Percentiles rank a stretch among this genome's conserved stretches.
Conservation (phyloP, 2,329 filamentous ascomycete genomes). For the Calonectria henricotiae region DNA sequence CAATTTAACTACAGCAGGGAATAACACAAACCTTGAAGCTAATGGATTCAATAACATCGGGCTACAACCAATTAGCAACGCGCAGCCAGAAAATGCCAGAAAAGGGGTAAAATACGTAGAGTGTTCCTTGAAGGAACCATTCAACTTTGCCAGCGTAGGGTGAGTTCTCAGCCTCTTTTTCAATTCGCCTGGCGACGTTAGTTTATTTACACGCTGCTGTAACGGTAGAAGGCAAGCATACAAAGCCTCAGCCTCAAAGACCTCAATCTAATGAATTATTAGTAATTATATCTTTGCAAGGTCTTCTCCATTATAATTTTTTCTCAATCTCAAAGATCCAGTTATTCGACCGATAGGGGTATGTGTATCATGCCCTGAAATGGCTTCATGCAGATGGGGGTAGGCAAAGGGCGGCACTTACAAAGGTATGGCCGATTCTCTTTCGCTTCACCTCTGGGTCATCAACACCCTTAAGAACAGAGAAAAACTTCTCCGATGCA, state of each 20-base stretch:
- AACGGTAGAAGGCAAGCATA: neutral
- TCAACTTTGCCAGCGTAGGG: conserved; percentile 82
- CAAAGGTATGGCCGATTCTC: conserved; percentile 82
- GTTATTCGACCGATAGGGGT: too few relatives aligned
- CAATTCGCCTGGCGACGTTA: conserved; percentile 67
- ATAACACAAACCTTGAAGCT: neutral
- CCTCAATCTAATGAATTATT: conserved; percentile 60
- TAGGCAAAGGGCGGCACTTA: conserved; percentile 38
- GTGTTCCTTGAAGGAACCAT: conserved; percentile 90
- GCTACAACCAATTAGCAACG: neutral
- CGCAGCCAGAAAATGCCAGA: conserved; percentile 49
- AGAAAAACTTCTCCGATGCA: conserved; percentile 83
- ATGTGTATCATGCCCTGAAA: too few relatives aligned
- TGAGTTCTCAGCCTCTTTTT: conserved; percentile 78
- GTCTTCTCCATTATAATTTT: neutral
- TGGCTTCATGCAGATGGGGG: too few relatives aligned
- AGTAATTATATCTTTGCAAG: neutral
- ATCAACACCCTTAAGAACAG: conserved; percentile 80
- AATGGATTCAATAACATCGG: neutral
- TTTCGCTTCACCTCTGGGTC: conserved; percentile 93
- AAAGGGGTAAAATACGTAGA: conserved; percentile 67
- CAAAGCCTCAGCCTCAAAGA: conserved; percentile 85
- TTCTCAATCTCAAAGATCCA: too few relatives aligned
- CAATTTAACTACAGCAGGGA: neutral
- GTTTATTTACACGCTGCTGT: neutral